phyloP scores from a whole-genome alignment of 352 stramenopile species.

The Phytopythium cucurbitacearum region DNA sequence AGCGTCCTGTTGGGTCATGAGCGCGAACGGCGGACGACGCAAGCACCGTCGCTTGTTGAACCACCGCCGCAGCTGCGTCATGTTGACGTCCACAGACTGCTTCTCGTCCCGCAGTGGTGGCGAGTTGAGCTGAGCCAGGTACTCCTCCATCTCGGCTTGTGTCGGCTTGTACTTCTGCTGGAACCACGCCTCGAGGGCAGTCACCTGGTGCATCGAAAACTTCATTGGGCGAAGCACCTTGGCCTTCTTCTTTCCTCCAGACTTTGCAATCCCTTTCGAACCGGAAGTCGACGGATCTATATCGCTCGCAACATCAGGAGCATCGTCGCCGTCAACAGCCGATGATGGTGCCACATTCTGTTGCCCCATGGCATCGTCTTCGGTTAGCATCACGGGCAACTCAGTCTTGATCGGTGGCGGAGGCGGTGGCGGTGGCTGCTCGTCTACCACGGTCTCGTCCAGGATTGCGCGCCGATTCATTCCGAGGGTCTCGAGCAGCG shows the following conservation, averaged over 20 bases:
- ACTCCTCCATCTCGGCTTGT: constrained; percentile 76
- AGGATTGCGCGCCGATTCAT: constrained; percentile 51
- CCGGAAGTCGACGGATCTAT: no score
- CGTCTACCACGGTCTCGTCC: constrained; percentile 43
- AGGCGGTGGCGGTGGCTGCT: constrained; percentile 20
- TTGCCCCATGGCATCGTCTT: not conserved
- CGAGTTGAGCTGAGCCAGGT: constrained; percentile 61
- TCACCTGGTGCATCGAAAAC: constrained; percentile 82
- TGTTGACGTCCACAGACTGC: constrained; percentile 78
- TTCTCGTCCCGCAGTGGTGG: constrained; percentile 72
- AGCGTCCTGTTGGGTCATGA: constrained; percentile 78
- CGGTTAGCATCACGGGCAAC: constrained; percentile 12
- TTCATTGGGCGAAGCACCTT: constrained; percentile 78
- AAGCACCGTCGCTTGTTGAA: constrained; percentile 87
- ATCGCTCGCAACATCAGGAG: no score
- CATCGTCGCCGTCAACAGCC: no score
- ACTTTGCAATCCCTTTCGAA: no score
- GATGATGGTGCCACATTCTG: no score
- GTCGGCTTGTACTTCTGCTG: constrained; percentile 86
- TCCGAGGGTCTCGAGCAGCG: constrained; percentile 61
- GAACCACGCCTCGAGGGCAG: constrained; percentile 77
- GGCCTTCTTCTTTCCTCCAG: constrained; percentile 20
- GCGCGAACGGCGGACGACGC: constrained; percentile 68
- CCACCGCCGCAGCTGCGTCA: constrained; percentile 81
- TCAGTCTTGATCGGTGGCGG: constrained; percentile 25